Evolutionary conservation across 345 rosid genomes (phyloP).

Genomic region (Orychophragmus violaceus): DNA sequence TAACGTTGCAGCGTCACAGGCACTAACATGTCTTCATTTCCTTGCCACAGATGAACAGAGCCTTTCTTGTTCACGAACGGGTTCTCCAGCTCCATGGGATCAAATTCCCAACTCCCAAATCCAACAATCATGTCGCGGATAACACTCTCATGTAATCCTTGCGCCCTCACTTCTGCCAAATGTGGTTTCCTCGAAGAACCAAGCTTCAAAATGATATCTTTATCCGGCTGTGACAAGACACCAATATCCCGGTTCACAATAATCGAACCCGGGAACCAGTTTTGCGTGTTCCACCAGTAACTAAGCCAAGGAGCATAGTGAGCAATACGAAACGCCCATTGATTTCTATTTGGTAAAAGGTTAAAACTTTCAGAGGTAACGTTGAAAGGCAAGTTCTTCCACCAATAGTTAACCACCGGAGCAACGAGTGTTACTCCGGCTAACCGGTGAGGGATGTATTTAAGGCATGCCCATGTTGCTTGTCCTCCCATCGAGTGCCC

Average conservation of each 20-base stretch:
- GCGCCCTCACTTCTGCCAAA: slow-evolving; percentile 45
- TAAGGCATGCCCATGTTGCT: slow-evolving; percentile 44
- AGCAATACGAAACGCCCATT: slow-evolving; percentile 49
- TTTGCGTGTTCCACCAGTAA: slow-evolving; percentile 64
- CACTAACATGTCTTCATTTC: slow-evolving; percentile 55
- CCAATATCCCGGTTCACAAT: slow-evolving; percentile 6
- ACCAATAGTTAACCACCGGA: slow-evolving; percentile 54
- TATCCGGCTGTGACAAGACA: slow-evolving; percentile 35
- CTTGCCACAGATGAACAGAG: slow-evolving; percentile 70
- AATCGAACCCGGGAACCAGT: slow-evolving; percentile 41
- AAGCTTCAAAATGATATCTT: slow-evolving; percentile 19
- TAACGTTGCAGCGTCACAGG: slow-evolving; percentile 42
- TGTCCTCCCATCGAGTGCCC: slow-evolving; percentile 58
- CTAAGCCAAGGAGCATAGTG: slow-evolving; percentile 56
- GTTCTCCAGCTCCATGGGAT: slow-evolving; percentile 48
- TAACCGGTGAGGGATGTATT: slow-evolving; percentile 58
- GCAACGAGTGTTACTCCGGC: slow-evolving; percentile 44
- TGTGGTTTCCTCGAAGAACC: slow-evolving; percentile 10
- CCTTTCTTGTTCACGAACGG: slow-evolving; percentile 45
- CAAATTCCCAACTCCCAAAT: slow-evolving; percentile 66
- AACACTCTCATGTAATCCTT: slow-evolving; percentile 56
- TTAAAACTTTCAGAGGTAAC: slow-evolving; percentile 36
- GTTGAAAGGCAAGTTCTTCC: slow-evolving; percentile 44
- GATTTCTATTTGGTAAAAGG: slow-evolving; percentile 34
- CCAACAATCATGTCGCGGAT: slow-evolving; percentile 47